Evolutionary conservation across 129 eudicot genomes (phyloP).

Genomic region (Escallonia herrerae): DNA sequence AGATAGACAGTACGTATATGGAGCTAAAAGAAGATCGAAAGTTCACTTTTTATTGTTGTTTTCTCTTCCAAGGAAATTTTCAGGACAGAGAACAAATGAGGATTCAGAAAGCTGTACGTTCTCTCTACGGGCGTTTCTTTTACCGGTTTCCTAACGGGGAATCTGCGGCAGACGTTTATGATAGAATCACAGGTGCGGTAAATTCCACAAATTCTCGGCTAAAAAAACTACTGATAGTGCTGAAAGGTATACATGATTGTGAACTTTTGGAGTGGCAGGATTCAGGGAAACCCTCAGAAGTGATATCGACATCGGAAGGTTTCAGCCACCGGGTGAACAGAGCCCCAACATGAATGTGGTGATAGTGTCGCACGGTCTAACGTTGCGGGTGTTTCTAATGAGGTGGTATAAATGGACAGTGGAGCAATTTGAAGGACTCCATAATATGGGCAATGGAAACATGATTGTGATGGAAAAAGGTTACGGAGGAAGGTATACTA

Average conservation of each 20-base stretch:
- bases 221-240: background rate
- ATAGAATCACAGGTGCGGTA: slow-evolving; percentile 64
- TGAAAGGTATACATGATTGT: background rate
- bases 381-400: slow-evolving; percentile 71
- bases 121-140: slow-evolving; percentile 67
- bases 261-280: slow-evolving; percentile 31
- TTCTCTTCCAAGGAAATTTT: slow-evolving; percentile 50
- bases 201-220: background rate
- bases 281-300: slow-evolving; percentile 76
- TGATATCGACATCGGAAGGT: slow-evolving; percentile 76
- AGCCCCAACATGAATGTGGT: slow-evolving; percentile 83
- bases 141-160: slow-evolving; percentile 83
- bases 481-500: slow-evolving; percentile 54
- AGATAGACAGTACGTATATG: too few relatives aligned
- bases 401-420: slow-evolving; percentile 95
- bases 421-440: slow-evolving; percentile 69
- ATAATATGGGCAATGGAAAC: slow-evolving; percentile 53
- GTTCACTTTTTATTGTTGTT: background rate
- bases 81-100: slow-evolving; percentile 77
- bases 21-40: too few relatives aligned
- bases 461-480: slow-evolving; percentile 80
- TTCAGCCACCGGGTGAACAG: slow-evolving; percentile 82
- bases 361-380: slow-evolving; percentile 73
- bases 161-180: slow-evolving; percentile 88
- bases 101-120: slow-evolving; percentile 56